Percentiles rank a stretch among this genome's conserved stretches.
phyloP scores from a whole-genome alignment of 139 green algal species.

The Asterochloris erici region DNA sequence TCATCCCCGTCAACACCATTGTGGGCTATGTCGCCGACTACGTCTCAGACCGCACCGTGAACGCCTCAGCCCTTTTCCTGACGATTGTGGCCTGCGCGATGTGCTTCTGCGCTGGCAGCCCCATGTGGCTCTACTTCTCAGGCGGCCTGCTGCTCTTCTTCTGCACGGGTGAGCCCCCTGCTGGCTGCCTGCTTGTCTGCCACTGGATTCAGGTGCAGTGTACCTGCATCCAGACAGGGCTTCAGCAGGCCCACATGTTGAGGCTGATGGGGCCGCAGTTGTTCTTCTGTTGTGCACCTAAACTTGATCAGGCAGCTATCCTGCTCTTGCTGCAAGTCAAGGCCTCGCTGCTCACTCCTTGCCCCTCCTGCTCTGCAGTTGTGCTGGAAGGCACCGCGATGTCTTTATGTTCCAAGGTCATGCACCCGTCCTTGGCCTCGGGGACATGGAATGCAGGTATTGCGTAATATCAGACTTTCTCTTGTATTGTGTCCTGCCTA shows the following conservation, averaged over 20 bases:
- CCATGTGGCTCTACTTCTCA: slow-evolving; percentile 12
- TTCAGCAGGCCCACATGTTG: too few relatives aligned
- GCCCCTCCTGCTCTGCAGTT: neutral
- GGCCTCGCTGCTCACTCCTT: too few relatives aligned
- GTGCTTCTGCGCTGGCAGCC: neutral
- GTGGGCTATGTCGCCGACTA: slow-evolving; percentile 5
- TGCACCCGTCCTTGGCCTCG: slow-evolving; percentile 11
- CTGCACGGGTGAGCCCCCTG: neutral
- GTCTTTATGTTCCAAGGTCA: slow-evolving; percentile 12
- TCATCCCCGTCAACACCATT: slow-evolving; percentile 12
- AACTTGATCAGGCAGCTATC: neutral
- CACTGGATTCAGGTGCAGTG: too few relatives aligned
- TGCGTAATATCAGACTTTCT: too few relatives aligned
- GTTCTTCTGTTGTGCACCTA: too few relatives aligned
- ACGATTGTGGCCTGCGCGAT: slow-evolving; percentile 8
- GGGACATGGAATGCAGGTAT: slow-evolving; percentile 16
- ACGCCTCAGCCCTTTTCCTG: neutral
- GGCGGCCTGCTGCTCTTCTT: slow-evolving; percentile 8
- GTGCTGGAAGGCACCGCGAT: slow-evolving; percentile 4
- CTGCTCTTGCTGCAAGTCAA: too few relatives aligned
- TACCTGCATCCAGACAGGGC: too few relatives aligned
- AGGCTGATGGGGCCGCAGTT: too few relatives aligned
- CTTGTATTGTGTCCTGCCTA: too few relatives aligned
- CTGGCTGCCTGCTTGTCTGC: too few relatives aligned
- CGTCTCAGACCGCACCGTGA: slow-evolving; percentile 6